These are phyloP conservation scores for Aspergillus campestris DNA, from an alignment of 495 filamentous ascomycete genomes.

Conservation along the genomic window DNA sequence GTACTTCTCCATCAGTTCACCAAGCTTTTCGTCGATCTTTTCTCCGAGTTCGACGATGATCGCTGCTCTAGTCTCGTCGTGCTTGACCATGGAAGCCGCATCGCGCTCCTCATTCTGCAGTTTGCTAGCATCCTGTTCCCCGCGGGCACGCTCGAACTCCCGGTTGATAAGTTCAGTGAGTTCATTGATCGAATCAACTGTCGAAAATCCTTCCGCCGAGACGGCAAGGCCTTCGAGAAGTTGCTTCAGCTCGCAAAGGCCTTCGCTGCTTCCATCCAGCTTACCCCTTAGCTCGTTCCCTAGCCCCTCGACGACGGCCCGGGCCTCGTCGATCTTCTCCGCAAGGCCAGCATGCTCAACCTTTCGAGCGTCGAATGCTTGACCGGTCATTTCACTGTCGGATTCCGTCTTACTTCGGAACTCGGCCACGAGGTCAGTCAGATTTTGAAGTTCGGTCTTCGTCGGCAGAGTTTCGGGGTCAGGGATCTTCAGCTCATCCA, in stretches of 20 bases:
- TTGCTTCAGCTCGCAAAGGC: conserved; percentile 47
- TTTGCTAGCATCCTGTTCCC: conserved; percentile 58
- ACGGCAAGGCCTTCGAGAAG: conserved; percentile 55
- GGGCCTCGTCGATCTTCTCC: conserved; percentile 52
- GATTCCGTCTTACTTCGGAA: conserved; percentile 61
- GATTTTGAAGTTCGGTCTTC: conserved; percentile 52
- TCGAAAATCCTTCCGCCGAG: conserved; percentile 49
- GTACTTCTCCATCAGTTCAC: conserved; percentile 69
- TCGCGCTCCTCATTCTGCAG: conserved; percentile 71
- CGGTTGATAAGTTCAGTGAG: conserved; percentile 68
- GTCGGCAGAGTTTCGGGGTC: conserved; percentile 56
- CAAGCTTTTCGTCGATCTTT: conserved; percentile 75
- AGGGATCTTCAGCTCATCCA: conserved; percentile 61
- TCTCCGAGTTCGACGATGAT: conserved; percentile 47
- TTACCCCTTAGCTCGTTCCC: conserved; percentile 59
- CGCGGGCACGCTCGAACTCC: conserved; percentile 73
- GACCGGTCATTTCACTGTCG: conserved; percentile 64
- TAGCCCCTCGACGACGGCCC: conserved; percentile 46
- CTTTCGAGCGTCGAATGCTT: conserved; percentile 71
- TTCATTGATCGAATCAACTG: conserved; percentile 62
- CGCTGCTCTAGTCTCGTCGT: conserved; percentile 51
- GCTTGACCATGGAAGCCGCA: conserved; percentile 57
- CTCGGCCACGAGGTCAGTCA: conserved; percentile 60
- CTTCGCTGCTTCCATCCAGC: conserved; percentile 47
- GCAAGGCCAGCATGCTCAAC: conserved; percentile 51